Percentiles rank a stretch among this genome's conserved stretches.
phyloP scores from a whole-genome alignment of 768 basidiomycete species.

The Suillus fuscotomentosus region DNA sequence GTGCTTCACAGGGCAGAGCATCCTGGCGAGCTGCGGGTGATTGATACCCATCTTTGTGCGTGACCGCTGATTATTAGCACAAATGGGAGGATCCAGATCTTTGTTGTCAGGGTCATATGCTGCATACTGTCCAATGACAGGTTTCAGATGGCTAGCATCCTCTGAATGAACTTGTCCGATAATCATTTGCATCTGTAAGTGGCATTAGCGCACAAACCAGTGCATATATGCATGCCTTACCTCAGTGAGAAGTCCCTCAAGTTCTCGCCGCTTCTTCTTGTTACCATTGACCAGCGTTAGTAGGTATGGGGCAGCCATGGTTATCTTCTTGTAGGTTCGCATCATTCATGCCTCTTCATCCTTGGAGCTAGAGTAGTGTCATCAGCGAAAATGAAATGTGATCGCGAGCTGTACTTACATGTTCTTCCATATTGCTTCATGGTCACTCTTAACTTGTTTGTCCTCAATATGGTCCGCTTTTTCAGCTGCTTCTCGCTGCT shows the following conservation, averaged over 20 bases:
- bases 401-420: background rate
- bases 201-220: background rate
- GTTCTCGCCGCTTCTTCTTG: background rate
- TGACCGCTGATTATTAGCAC: background rate
- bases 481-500: background rate
- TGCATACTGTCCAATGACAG: background rate
- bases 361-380: background rate
- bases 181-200: constrained; percentile 1
- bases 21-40: constrained; percentile 3
- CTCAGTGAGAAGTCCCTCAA: background rate
- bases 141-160: constrained; percentile 1
- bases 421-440: background rate
- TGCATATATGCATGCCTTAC: background rate
- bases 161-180: background rate
- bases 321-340: background rate
- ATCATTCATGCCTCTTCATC: background rate
- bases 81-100: background rate
- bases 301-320: background rate
- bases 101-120: background rate
- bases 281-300: background rate
- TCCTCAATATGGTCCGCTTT: background rate
- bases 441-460: background rate
- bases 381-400: background rate
- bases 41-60: constrained; percentile 1
- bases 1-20: constrained; percentile 6